Base-by-base conservation (phyloP, 192 early-diverging fungal genomes). In the Pilaira anomala region DNA sequence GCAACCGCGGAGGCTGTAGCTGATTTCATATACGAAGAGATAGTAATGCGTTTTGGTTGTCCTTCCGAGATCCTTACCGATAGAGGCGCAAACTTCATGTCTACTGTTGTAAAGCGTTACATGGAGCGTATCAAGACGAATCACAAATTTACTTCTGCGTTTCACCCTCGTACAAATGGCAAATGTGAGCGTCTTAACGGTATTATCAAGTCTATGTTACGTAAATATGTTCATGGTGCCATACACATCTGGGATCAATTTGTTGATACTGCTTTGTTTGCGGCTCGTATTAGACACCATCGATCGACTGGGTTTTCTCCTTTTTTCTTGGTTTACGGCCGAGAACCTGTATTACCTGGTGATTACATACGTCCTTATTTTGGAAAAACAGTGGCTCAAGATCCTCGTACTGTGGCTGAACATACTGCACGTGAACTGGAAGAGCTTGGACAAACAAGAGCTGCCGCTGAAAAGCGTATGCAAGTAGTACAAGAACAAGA, bases 11-110 rank as follows among this genome's bases (percentile, higher is more conserved):
- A 53, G 21, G 42, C 42, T 0, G 39, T 58, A 22, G 73, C 53
- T 0, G 44, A 40, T 0, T 74, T 74, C 19, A 41, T 74, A 0
- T 66, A 74, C 30, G 64, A 74, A 52, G 60, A 74, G 53, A 41
- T 74, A 6, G 46, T 48, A 5, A 48, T 48, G 46, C 16, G 19
- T 19, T 48, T 48, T 48, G 46, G 71, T 6, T 6, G 50, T 67
- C 26, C 48, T 59, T 2, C 28, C 42, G 49, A 59, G 21, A 67
- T 73, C 1, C 19, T 73, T 0, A 60, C 62, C 0, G 62, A 73
- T 42, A 0, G 63, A 40, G 66, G 66, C 3, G 18, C 54, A 0
- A 56, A 67, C 21, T 73, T 73, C 40, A 49, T 59, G 8, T 49
- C 56, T 26, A 48, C 48, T 1, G 41, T 59, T 0, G 2, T 66